Evolutionary conservation across 2,329 filamentous ascomycete genomes (phyloP).

Genomic region (Paracoccidioides brasiliensis): DNA sequence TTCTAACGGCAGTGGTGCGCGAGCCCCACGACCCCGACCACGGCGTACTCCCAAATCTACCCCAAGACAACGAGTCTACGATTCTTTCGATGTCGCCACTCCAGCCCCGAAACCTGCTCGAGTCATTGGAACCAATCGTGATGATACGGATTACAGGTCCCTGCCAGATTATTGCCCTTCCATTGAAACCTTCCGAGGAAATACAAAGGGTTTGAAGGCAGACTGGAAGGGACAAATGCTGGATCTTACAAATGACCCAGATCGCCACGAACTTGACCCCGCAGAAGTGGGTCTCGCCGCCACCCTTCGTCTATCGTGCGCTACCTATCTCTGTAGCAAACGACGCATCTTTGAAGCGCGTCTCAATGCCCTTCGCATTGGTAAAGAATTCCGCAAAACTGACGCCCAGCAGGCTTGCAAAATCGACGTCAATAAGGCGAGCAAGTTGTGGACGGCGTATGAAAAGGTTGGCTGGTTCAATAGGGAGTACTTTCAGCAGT

Average conservation of each 20-base stretch:
- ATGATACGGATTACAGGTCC: conserved; percentile 67
- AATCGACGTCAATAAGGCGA: conserved; percentile 96
- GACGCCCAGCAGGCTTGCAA: conserved; percentile 94
- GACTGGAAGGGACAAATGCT: conserved; percentile 77
- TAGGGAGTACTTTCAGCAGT: conserved; percentile 36
- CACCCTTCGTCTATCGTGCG: conserved; percentile 68
- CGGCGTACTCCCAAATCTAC: conserved; percentile 31
- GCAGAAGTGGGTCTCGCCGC: conserved; percentile 67
- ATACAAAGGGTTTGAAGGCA: conserved; percentile 61
- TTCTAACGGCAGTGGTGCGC: conserved; percentile 9
- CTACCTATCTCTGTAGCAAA: conserved; percentile 85
- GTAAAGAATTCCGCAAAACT: conserved; percentile 86
- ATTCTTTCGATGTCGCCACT: conserved; percentile 25
- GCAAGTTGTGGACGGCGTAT: conserved; percentile 80
- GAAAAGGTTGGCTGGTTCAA: conserved; percentile 78
- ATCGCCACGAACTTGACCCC: conserved; percentile 57
- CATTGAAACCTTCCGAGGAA: conserved; percentile 49
- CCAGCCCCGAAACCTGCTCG: conserved; percentile 31
- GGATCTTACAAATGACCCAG: conserved; percentile 60
- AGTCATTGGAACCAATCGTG: conserved; percentile 48
- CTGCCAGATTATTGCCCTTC: conserved; percentile 64
- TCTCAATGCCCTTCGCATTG: conserved; percentile 50
- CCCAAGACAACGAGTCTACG: conserved; percentile 26
- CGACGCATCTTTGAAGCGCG: conserved; percentile 75
- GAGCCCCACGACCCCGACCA: conserved; percentile 19